Conservation (phyloP, 805 yeast genomes). For the Suhomyces emberorum region DNA sequence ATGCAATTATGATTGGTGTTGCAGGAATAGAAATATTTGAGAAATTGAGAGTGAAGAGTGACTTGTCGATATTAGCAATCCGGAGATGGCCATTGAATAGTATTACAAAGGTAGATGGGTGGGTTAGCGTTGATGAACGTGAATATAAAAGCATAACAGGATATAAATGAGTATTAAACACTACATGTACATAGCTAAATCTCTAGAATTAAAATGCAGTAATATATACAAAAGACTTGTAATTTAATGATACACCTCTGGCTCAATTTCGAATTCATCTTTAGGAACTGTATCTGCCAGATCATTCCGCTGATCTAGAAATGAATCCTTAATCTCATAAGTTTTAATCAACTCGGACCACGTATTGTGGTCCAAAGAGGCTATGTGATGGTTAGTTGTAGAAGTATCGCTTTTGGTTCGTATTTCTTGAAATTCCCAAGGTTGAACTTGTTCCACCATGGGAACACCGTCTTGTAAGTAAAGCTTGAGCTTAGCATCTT, state of each 20-base stretch:
- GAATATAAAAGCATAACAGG: slow-evolving; percentile 14
- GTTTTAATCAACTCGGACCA: slow-evolving; percentile 59
- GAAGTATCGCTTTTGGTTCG: slow-evolving; percentile 19
- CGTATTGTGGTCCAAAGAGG: slow-evolving; percentile 62
- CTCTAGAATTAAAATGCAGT: not conserved
- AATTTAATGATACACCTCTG: too few species aligned
- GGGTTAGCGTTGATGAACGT: slow-evolving; percentile 33
- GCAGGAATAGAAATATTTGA: slow-evolving; percentile 91
- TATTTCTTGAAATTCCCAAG: slow-evolving; percentile 16
- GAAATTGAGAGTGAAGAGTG: slow-evolving; percentile 43
- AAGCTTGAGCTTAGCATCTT: slow-evolving; percentile 63
- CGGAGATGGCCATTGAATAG: slow-evolving; percentile 80
- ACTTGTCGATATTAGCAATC: slow-evolving; percentile 56
- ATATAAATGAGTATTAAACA: too few species aligned
- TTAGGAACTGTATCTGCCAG: slow-evolving; percentile 23
- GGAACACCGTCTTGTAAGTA: slow-evolving; percentile 47
- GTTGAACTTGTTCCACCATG: slow-evolving; percentile 36
- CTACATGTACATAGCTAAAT: too few species aligned
- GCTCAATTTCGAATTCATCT: slow-evolving; percentile 12
- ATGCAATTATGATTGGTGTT: slow-evolving; percentile 96
- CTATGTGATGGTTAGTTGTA: slow-evolving; percentile 60
- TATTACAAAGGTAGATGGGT: slow-evolving; percentile 47
- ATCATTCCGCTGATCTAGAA: slow-evolving; percentile 43
- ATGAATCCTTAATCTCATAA: slow-evolving; percentile 54
- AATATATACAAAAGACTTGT: not conserved